Conservation (phyloP, 2,329 filamentous ascomycete genomes). For the Pleomassaria siparia region DNA sequence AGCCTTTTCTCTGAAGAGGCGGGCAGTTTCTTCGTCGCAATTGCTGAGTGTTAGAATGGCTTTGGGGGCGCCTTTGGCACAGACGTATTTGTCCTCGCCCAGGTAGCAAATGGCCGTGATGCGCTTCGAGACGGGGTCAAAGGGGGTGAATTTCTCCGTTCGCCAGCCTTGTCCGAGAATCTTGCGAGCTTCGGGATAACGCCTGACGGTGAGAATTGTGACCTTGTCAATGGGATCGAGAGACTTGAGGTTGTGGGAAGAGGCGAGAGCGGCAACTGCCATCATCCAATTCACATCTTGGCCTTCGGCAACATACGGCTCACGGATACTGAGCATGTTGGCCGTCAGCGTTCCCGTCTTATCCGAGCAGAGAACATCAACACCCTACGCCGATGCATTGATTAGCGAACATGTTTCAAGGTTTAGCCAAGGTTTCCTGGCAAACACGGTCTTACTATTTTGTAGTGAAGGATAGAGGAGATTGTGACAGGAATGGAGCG, state of each 20-base stretch:
- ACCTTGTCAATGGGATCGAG: conserved; percentile 80
- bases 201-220: conserved; percentile 73
- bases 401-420: too few species aligned
- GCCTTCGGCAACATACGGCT: conserved; percentile 74
- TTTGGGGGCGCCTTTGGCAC: conserved; percentile 77
- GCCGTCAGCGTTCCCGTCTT: conserved; percentile 78
- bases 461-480: background rate
- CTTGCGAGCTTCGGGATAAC: conserved; percentile 75
- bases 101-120: conserved; percentile 71
- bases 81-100: conserved; percentile 70
- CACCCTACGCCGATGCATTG: conserved; percentile 45
- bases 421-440: too few species aligned
- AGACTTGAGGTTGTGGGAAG: conserved; percentile 77
- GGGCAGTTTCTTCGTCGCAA: conserved; percentile 65
- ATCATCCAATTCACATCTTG: conserved; percentile 84
- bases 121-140: conserved; percentile 79
- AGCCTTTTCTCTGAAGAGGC: conserved; percentile 71
- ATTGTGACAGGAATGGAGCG: background rate
- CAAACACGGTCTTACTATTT: too few species aligned
- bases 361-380: conserved; percentile 78
- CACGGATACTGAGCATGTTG: conserved; percentile 74
- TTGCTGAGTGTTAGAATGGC: conserved; percentile 70
- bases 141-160: conserved; percentile 75
- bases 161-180: conserved; percentile 74
- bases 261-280: conserved; percentile 75